Base-by-base conservation (phyloP, 441 rosid species). In the Adansonia gregorii region DNA sequence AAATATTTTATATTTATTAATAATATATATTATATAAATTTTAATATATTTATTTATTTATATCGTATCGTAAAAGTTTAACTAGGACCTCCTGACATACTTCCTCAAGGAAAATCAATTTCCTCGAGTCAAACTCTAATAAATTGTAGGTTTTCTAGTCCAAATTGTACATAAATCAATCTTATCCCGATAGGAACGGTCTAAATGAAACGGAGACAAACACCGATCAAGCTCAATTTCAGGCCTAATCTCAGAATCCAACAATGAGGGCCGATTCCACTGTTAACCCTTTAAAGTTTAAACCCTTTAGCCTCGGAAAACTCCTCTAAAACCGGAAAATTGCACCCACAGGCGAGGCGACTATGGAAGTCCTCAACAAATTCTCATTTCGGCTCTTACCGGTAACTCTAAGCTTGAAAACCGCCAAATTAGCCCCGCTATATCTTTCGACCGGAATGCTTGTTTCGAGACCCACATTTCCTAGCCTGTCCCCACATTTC, bases 351-450 rank as follows among this genome's bases (percentile, higher is more conserved):
- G n/a, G 17, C 35, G 35, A 31, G 35, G 35, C 45, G 11, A 19
- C 76, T 17, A 92, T 92, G 98, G 97, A 84, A 72, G 69, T 88
- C 14, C 85, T 92, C 59, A 86, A 85, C 84, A 83, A 83, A 75
- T 69, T 87, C 80, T 80, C 94, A 0, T 83, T 88, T 79, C 87
- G 93, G 80, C 92, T 87, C 22, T 79, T 85, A 2, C 93, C 93
- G 3, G 54, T 84, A 24, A 59, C 90, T 82, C 78, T 79, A 45
- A 78, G 76, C 78, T 71, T 76, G 17, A 83, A 75, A 52, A 66
- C 82, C 43, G 39, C 72, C 76, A 49, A 59, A 5, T 31, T 24
- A 9, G 9, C 4, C 51, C 67, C 84, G 20, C 0, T 75, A 49
- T 67, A 72, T 76, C 60, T 64, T 67, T 72, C 76, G 3, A 80